A percentile compares a stretch with the other conserved stretches of the same genome.
These are phyloP conservation scores for Curvularia lunata DNA, from an alignment of 2,329 filamentous ascomycete species.

Conservation along the genomic window DNA sequence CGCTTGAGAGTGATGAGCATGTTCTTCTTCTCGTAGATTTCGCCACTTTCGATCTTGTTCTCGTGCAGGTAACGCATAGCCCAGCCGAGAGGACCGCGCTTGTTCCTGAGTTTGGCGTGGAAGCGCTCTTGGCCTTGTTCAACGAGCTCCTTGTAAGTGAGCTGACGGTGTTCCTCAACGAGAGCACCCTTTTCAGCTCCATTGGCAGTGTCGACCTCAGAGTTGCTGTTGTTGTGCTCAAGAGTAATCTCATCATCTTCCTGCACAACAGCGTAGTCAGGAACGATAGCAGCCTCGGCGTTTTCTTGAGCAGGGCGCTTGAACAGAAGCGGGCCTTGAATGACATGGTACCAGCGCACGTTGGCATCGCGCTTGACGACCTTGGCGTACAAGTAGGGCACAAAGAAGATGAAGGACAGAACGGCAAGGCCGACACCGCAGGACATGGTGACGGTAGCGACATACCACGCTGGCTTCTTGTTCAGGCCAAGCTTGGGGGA, in stretches of 20 bases:
- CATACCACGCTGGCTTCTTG: slow-evolving; percentile 71
- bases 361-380: slow-evolving; percentile 72
- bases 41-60: slow-evolving; percentile 74
- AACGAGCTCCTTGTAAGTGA: slow-evolving; percentile 68
- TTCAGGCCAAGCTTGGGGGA: slow-evolving; percentile 70
- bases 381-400: slow-evolving; percentile 70
- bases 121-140: slow-evolving; percentile 63
- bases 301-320: slow-evolving; percentile 62
- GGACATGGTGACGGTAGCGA: slow-evolving; percentile 70
- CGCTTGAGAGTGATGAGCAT: slow-evolving; percentile 68
- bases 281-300: slow-evolving; percentile 64
- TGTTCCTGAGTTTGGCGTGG: slow-evolving; percentile 68
- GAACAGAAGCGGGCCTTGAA: slow-evolving; percentile 65
- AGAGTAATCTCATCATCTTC: slow-evolving; percentile 57
- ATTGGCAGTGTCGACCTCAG: slow-evolving; percentile 40
- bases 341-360: slow-evolving; percentile 67
- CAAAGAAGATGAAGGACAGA: slow-evolving; percentile 72
- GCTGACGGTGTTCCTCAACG: slow-evolving; percentile 57
- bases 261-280: slow-evolving; percentile 80
- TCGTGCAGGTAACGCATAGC: slow-evolving; percentile 78
- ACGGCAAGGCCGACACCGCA: slow-evolving; percentile 65
- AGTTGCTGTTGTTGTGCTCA: slow-evolving; percentile 32
- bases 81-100: slow-evolving; percentile 76
- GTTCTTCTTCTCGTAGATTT: slow-evolving; percentile 77
- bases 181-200: slow-evolving; percentile 42